Evolutionary conservation across 257 asterid genomes (phyloP).

Genomic region (Catharanthus roseus): DNA sequence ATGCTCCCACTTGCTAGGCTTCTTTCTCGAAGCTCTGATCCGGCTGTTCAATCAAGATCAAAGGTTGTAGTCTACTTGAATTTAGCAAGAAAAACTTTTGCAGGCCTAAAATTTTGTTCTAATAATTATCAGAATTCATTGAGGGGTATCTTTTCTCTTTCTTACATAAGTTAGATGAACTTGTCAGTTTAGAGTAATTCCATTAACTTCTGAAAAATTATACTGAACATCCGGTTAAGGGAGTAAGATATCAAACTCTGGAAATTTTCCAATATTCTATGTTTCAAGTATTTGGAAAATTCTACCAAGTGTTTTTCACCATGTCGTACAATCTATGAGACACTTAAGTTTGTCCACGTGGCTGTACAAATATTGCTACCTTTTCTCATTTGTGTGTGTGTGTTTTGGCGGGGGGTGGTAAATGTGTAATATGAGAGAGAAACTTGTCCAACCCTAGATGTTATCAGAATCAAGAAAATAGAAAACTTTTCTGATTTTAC

Average conservation of each 20-base stretch:
- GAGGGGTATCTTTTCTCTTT: background rate
- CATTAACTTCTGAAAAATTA: background rate
- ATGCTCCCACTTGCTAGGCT: constrained; percentile 99
- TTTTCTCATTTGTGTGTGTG: background rate
- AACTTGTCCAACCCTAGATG: background rate
- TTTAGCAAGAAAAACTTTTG: background rate
- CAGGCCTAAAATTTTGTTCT: background rate
- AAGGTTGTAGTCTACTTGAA: constrained; percentile 47
- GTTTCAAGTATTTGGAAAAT: background rate
- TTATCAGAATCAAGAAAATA: background rate
- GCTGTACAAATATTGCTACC: background rate
- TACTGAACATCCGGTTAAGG: background rate
- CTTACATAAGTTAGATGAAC: background rate
- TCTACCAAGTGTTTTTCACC: background rate
- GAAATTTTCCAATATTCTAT: background rate
- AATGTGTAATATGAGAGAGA: background rate
- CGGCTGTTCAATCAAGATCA: constrained; percentile 94
- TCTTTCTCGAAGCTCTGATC: constrained; percentile 96
- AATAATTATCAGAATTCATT: background rate
- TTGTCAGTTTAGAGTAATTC: background rate
- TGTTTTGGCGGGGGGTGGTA: no score
- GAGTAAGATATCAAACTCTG: background rate
- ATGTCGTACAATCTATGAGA: background rate
- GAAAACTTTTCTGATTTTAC: background rate
- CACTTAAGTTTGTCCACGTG: background rate